Base-by-base conservation (phyloP, 257 asterid genomes). In the Jasminum sambac region DNA sequence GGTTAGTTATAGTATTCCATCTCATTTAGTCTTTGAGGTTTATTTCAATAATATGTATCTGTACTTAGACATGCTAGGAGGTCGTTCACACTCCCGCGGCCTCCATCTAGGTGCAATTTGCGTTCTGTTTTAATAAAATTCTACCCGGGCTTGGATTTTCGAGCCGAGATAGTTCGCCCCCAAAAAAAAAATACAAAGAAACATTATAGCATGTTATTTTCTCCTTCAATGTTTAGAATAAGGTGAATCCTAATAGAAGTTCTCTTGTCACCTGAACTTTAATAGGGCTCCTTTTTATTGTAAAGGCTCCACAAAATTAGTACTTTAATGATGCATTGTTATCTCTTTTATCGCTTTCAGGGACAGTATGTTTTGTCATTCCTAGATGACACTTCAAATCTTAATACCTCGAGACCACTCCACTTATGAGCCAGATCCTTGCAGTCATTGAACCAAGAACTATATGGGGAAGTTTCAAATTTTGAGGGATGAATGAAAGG, bases 381-480 rank as follows among this genome's bases (percentile, higher is more conserved):
- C 21, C 14, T 12, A 4, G 39, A 68, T 48, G 19, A 50, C 14
- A 50, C 21, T 37, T 52, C 24, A 48, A n/a, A 36, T 23, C 37
- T 36, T 6, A 36, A 55, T 19, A 44, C 63, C 55, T 63, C 11
- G 41, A 66, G 19, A 46, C 52, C 14, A 43, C 52, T 43, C n/a
- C 52, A 46, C 57, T 46, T 46, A 5, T 10, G 7, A 46, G 57
- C 10, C 57, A 26, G 59, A 57, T 50, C 17, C 41, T 13, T 13
- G 10, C 23, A 44, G 62, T 68, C 34, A 63, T 1, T 8, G 63
- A 26, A 63, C 39, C 65, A 63, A 38, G 70, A 7, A 42, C 59
- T 38, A 13, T 7, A 23, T 50, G 59, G 50, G 52, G 69, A 39
- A 62, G 67, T 46, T 21, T 58, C 65, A 3, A 62, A 43, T 46